Conservation (phyloP, 768 basidiomycete genomes). For the Tylopilus sp. region DNA sequence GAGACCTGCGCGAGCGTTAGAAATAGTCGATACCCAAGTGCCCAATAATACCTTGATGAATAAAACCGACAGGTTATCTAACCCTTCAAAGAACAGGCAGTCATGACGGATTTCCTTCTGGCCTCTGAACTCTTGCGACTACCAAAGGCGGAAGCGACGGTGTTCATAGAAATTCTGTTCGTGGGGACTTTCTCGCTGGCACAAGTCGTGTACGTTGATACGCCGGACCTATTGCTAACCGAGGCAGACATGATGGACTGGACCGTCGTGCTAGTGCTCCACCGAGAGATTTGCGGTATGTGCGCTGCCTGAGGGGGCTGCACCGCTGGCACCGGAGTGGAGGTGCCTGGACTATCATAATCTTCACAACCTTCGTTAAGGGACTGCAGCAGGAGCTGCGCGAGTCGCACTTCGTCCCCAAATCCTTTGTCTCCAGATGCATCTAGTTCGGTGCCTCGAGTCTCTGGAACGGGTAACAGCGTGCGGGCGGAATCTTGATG, state of each 20-base stretch:
- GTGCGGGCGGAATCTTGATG: constrained; percentile 28
- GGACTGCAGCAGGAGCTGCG: constrained; percentile 31
- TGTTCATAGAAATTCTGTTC: constrained; percentile 27
- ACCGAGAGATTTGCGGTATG: constrained; percentile 23
- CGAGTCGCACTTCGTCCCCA: constrained; percentile 28
- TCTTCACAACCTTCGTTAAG: constrained; percentile 16
- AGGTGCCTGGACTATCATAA: background rate
- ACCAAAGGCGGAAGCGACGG: constrained; percentile 21
- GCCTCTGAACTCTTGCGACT: constrained; percentile 28
- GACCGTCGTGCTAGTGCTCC: constrained; percentile 32
- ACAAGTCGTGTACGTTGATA: constrained; percentile 29
- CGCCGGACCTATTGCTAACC: constrained; percentile 23
- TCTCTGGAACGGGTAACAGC: constrained; percentile 22
- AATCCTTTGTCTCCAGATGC: constrained; percentile 18
- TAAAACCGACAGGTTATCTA: constrained; percentile 3
- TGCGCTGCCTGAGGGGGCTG: constrained; percentile 19
- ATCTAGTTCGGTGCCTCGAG: constrained; percentile 16
- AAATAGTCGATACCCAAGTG: background rate
- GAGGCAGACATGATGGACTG: constrained; percentile 25
- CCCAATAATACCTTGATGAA: background rate
- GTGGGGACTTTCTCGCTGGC: constrained; percentile 23
- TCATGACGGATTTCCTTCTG: constrained; percentile 24
- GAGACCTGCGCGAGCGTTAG: constrained; percentile 8
- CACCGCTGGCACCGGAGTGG: constrained; percentile 6
- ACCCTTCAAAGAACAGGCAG: constrained; percentile 26